Evolutionary conservation across 2,329 filamentous ascomycete species (phyloP), one percentile per base, ranked within the genome.

Genomic region (Canariomyces notabilis): DNA sequence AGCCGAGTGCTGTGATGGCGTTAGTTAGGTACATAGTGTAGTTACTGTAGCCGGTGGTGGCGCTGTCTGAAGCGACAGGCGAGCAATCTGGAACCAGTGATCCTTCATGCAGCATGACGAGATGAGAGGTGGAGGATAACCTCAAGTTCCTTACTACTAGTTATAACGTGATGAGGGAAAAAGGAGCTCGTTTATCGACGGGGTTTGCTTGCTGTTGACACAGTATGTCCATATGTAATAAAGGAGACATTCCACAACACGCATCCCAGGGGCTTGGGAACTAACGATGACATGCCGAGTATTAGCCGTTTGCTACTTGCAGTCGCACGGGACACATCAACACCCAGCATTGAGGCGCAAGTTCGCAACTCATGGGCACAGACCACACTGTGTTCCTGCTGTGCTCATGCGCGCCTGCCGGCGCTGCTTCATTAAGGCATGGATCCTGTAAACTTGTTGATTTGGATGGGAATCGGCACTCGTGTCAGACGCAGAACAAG

Each of bases 201-300:
- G n/a, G n/a, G n/a, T n/a, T n/a, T n/a, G n/a, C n/a, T n/a, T n/a
- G n/a, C n/a, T n/a, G n/a, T n/a, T n/a, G n/a, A n/a, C n/a, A n/a
- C n/a, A n/a, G n/a, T n/a, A n/a, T n/a, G n/a, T n/a, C n/a, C n/a
- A n/a, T n/a, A n/a, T n/a, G n/a, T n/a, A 29, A 29, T 8, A 9
- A 12, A 29, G 14, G 38, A 44, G 41, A n/a, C 45, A 46, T 50
- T 45, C 51, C 52, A 50, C 50, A 49, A 34, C 41, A 50, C 26
- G 47, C 39, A 57, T 62, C 58, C 61, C 59, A 59, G 56, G 58
- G 58, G 52, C 49, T 57, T 62, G 61, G 61, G 57, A 59, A 55
- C 60, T 62, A 62, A 48, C 51, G 50, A 59, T 36, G 47, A 60
- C 54, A 59, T 63, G 60, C 60, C 61, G 61, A 59, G 51, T 57